Conservation (phyloP, 352 stramenopile genomes). For the Aphanomyces euteiches region DNA sequence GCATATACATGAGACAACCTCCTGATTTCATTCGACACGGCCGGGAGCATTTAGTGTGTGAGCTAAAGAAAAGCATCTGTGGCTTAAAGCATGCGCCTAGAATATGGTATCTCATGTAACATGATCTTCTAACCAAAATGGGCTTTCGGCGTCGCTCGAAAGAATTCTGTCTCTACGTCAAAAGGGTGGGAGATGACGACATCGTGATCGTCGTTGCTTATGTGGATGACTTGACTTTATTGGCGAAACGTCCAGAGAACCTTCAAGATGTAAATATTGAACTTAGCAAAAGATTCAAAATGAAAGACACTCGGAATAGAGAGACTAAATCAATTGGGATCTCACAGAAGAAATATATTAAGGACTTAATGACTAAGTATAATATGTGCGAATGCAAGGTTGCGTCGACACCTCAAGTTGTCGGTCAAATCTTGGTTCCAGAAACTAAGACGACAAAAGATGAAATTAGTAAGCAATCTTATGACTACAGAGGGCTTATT, state of each 20-base stretch:
- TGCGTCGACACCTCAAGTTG: slow-evolving; percentile 28
- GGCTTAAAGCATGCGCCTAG: slow-evolving; percentile 27
- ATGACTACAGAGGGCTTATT: slow-evolving; percentile 27
- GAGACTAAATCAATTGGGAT: not conserved
- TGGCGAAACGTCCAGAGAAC: too few species aligned
- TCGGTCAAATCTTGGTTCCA: slow-evolving; percentile 21
- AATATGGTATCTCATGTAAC: slow-evolving; percentile 23
- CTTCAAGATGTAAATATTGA: slow-evolving; percentile 42
- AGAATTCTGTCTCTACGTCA: not conserved
- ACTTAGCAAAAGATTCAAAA: slow-evolving; percentile 36
- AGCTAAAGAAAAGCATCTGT: slow-evolving; percentile 23
- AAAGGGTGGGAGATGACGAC: slow-evolving; percentile 35
- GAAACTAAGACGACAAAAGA: slow-evolving; percentile 32
- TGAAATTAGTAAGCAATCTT: slow-evolving; percentile 30
- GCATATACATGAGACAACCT: slow-evolving; percentile 23
- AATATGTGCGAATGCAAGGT: slow-evolving; percentile 5
- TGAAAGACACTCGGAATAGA: not conserved
- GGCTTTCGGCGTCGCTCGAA: not conserved
- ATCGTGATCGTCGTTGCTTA: slow-evolving; percentile 36
- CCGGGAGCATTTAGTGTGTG: not conserved
- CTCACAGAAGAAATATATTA: slow-evolving; percentile 23
- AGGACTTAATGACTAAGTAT: slow-evolving; percentile 23
- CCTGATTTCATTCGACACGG: not conserved
- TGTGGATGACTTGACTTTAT: slow-evolving; percentile 29
- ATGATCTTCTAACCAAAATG: slow-evolving; percentile 4